A percentile compares a stretch with the other conserved stretches of the same genome.
These are phyloP conservation scores for Kwoniella sp. DNA, from an alignment of 768 basidiomycete species.

Conservation along the genomic window DNA sequence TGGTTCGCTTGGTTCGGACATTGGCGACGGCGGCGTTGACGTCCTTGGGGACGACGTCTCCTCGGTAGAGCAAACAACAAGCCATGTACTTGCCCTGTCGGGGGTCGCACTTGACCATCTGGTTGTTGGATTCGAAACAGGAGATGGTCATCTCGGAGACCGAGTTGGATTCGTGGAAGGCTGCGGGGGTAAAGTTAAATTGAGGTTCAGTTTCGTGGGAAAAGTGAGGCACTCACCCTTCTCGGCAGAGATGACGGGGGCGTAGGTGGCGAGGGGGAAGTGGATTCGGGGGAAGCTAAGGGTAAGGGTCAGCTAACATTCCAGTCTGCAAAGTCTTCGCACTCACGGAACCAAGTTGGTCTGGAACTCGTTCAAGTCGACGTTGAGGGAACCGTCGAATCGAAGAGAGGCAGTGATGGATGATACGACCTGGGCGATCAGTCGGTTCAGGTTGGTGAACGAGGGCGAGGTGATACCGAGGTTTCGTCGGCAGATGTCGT, in stretches of 20 bases:
- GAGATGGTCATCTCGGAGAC: slow-evolving; percentile 98
- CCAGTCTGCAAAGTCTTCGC: too few relatives aligned
- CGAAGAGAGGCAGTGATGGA: slow-evolving; percentile 95
- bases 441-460: slow-evolving; percentile 89
- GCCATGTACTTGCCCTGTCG: slow-evolving; percentile 99
- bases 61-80: slow-evolving; percentile 87
- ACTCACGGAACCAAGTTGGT: slow-evolving; percentile 95
- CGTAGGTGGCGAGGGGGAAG: slow-evolving; percentile 95
- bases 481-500: slow-evolving; percentile 98
- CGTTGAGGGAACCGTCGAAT: slow-evolving; percentile 96
- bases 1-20: slow-evolving; percentile 97
- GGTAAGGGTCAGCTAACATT: slow-evolving; percentile 10
- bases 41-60: slow-evolving; percentile 96
- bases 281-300: slow-evolving; percentile 93
- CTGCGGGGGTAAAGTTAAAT: too few relatives aligned
- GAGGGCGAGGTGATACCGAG: slow-evolving; percentile 80
- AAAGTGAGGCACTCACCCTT: slow-evolving; percentile 66
- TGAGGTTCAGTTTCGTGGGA: too few relatives aligned
- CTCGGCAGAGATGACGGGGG: slow-evolving; percentile 86
- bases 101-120: slow-evolving; percentile 97
- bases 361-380: slow-evolving; percentile 97
- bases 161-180: slow-evolving; percentile 93
- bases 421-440: slow-evolving; percentile 98
- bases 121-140: slow-evolving; percentile 94
- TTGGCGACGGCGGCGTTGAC: slow-evolving; percentile 86